Evolutionary conservation across 495 filamentous ascomycete species (phyloP).

Genomic region (Aspergillus nidulans): DNA sequence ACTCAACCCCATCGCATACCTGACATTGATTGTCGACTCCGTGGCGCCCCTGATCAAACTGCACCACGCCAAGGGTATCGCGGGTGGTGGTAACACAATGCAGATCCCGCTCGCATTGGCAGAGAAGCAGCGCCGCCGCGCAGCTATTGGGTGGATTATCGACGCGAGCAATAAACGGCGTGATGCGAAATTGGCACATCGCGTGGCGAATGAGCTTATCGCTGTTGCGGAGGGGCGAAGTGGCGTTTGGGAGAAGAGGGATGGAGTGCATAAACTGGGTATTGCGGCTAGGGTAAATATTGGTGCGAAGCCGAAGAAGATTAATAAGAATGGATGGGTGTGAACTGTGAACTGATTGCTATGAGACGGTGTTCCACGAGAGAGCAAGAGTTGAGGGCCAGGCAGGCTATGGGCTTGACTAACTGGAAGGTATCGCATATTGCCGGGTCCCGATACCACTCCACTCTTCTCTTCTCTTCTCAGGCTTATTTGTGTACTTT

Average conservation of each 20-base stretch:
- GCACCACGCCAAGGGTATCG: slow-evolving; percentile 66
- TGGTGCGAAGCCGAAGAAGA: not conserved
- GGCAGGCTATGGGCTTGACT: too few species aligned
- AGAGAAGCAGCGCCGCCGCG: slow-evolving; percentile 67
- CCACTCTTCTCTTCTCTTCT: too few species aligned
- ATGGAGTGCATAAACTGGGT: slow-evolving; percentile 66
- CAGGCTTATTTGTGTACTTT: too few species aligned
- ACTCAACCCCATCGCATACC: slow-evolving; percentile 70
- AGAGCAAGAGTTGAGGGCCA: too few species aligned
- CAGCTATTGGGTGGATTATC: slow-evolving; percentile 83
- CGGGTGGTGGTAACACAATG: slow-evolving; percentile 79
- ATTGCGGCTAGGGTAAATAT: slow-evolving; percentile 42
- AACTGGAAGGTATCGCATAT: too few species aligned
- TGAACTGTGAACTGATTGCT: not conserved
- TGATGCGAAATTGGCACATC: slow-evolving; percentile 63
- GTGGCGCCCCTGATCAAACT: slow-evolving; percentile 87
- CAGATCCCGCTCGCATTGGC: slow-evolving; percentile 76
- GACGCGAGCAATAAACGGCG: slow-evolving; percentile 69
- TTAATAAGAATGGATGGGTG: not conserved
- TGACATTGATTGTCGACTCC: slow-evolving; percentile 88
- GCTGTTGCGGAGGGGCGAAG: slow-evolving; percentile 83
- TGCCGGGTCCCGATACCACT: too few species aligned
- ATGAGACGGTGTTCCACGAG: too few species aligned
- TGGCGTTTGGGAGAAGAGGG: slow-evolving; percentile 73
- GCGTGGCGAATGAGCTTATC: slow-evolving; percentile 83